These are phyloP conservation scores for Fusarium sp. DNA, from an alignment of 2,329 filamentous ascomycete species.

Conservation along the genomic window DNA sequence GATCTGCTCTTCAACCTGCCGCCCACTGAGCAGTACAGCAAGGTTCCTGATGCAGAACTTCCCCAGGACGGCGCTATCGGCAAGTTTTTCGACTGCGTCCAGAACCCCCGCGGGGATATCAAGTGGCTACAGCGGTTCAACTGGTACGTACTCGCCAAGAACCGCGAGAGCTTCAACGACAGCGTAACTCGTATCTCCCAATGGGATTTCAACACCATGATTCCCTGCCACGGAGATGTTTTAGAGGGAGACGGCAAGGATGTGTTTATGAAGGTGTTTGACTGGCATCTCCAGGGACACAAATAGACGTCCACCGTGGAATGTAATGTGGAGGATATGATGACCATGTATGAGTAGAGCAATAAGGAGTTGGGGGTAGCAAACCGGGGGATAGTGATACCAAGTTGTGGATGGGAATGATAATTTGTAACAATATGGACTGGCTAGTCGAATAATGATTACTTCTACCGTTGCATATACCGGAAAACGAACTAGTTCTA, in stretches of 20 bases:
- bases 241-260: constrained; percentile 79
- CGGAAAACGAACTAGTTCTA: not conserved
- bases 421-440: not conserved
- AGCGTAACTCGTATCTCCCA: constrained; percentile 74
- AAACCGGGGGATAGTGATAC: constrained; percentile 18
- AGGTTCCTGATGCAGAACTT: constrained; percentile 57
- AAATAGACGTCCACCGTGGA: constrained; percentile 19
- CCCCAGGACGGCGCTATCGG: constrained; percentile 53
- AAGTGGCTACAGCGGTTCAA: constrained; percentile 81
- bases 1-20: constrained; percentile 95
- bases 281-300: constrained; percentile 76
- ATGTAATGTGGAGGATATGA: not conserved
- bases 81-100: constrained; percentile 62
- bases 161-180: constrained; percentile 75
- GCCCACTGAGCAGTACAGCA: constrained; percentile 86
- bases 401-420: constrained; percentile 4
- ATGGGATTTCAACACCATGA: constrained; percentile 88
- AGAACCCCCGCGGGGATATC: constrained; percentile 72
- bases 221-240: constrained; percentile 94
- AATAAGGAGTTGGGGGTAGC: constrained; percentile 5
- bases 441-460: not conserved
- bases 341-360: constrained; percentile 2
- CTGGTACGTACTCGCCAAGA: constrained; percentile 77
- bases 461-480: not conserved
- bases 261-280: constrained; percentile 80